Evolutionary conservation across 495 filamentous ascomycete genomes (phyloP).

Genomic region (Podospora pseudocomata): DNA sequence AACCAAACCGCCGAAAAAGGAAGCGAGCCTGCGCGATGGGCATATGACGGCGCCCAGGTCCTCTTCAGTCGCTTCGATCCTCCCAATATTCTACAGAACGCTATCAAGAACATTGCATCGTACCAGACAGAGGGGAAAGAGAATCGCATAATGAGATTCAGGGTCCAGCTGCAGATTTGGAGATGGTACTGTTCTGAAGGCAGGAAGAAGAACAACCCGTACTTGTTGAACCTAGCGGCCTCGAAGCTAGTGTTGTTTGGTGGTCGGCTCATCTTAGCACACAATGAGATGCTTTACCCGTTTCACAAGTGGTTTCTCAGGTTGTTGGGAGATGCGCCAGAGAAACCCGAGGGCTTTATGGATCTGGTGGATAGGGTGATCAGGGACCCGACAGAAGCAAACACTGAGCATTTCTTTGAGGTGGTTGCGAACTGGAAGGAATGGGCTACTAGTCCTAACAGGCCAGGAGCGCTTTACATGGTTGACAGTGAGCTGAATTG

Average conservation of each 20-base stretch:
- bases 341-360: conserved; percentile 24
- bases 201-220: conserved; percentile 18
- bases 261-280: conserved; percentile 21
- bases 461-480: conserved; percentile 18
- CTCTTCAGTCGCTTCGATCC: conserved; percentile 11
- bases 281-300: conserved; percentile 28
- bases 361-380: conserved; percentile 9
- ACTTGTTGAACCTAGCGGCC: conserved; percentile 20
- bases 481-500: conserved; percentile 27
- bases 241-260: conserved; percentile 26
- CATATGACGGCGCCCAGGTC: conserved; percentile 18
- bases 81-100: not conserved
- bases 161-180: conserved; percentile 24
- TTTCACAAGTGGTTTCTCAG: conserved; percentile 28
- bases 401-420: conserved; percentile 17
- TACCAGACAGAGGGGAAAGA: conserved; percentile 18
- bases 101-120: not conserved
- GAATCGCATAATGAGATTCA: conserved; percentile 17
- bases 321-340: conserved; percentile 16
- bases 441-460: conserved; percentile 10
- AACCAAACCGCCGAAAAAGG: conserved; percentile 19
- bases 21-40: conserved; percentile 27
- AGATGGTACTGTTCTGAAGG: conserved; percentile 20
- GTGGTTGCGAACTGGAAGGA: conserved; percentile 17
- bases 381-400: conserved; percentile 13